Percentiles rank a stretch among this genome's conserved stretches.
Evolutionary conservation across 306 rosid genomes (phyloP).

Genomic region (Biancaea sappan): DNA sequence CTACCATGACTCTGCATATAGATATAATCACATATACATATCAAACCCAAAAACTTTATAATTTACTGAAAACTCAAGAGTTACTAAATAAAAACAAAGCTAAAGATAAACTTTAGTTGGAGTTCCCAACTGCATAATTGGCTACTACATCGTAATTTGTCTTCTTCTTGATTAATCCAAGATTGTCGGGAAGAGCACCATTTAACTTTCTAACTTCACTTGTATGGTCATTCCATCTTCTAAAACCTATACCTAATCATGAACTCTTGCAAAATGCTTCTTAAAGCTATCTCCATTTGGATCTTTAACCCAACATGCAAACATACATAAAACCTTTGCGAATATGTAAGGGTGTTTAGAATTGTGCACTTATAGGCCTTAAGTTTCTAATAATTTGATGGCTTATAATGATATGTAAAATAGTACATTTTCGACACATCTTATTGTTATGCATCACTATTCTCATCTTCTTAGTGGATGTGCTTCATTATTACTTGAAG

Average conservation of each 20-base stretch:
- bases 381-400: neutral
- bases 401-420: too few relatives aligned
- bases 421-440: constrained; percentile 64
- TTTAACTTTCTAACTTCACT: constrained; percentile 20
- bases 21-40: neutral
- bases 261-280: constrained; percentile 72
- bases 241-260: constrained; percentile 71
- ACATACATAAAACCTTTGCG: constrained; percentile 60
- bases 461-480: constrained; percentile 79
- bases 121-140: too few relatives aligned
- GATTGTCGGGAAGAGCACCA: neutral
- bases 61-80: neutral
- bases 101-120: neutral
- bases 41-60: neutral
- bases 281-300: constrained; percentile 70
- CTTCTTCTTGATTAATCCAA: too few relatives aligned
- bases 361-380: too few relatives aligned
- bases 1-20: constrained; percentile 66
- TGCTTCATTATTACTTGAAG: constrained; percentile 73
- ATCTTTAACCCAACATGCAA: constrained; percentile 83
- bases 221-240: constrained; percentile 87
- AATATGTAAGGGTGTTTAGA: neutral
- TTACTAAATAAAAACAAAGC: neutral
- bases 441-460: constrained; percentile 64
- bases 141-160: too few relatives aligned